These are phyloP conservation scores for Magnusiomyces suaveolens DNA, from an alignment of 1,139 yeast genomes.

Conservation along the genomic window DNA sequence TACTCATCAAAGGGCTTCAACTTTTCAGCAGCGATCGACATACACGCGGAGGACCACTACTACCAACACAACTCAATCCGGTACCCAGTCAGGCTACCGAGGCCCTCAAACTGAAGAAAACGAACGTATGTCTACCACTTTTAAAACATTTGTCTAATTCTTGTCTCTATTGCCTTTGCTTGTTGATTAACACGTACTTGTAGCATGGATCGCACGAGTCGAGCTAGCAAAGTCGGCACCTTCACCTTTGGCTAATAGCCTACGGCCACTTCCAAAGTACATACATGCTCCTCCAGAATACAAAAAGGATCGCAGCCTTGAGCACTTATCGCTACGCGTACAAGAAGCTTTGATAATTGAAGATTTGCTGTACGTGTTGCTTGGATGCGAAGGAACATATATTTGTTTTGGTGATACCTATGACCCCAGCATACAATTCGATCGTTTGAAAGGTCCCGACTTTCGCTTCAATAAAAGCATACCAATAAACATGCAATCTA, in stretches of 20 bases:
- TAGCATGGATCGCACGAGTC: conserved; percentile 18
- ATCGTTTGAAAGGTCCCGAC: conserved; percentile 57
- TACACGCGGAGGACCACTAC: neutral
- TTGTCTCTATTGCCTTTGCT: neutral
- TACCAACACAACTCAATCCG: neutral
- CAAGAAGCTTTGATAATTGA: conserved; percentile 68
- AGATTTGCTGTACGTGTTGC: conserved; percentile 58
- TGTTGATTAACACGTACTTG: neutral
- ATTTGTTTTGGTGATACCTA: conserved; percentile 58
- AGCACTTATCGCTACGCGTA: conserved; percentile 33
- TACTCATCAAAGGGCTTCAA: neutral
- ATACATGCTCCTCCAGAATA: conserved; percentile 12
- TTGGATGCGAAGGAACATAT: conserved; percentile 75
- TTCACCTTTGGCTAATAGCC: conserved; percentile 23
- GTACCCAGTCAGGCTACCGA: neutral
- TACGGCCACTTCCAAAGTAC: conserved; percentile 18
- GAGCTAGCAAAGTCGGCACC: conserved; percentile 15
- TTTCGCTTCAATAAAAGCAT: conserved; percentile 61
- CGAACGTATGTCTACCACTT: neutral
- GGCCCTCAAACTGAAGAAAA: neutral
- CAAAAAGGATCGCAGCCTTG: conserved; percentile 10
- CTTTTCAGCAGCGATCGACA: neutral
- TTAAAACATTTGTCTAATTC: neutral
- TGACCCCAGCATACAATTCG: conserved; percentile 36
- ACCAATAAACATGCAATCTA: conserved; percentile 64